These are phyloP conservation scores for Avena eriantha DNA, from an alignment of 176 grass and related monocot genomes.

Conservation along the genomic window DNA sequence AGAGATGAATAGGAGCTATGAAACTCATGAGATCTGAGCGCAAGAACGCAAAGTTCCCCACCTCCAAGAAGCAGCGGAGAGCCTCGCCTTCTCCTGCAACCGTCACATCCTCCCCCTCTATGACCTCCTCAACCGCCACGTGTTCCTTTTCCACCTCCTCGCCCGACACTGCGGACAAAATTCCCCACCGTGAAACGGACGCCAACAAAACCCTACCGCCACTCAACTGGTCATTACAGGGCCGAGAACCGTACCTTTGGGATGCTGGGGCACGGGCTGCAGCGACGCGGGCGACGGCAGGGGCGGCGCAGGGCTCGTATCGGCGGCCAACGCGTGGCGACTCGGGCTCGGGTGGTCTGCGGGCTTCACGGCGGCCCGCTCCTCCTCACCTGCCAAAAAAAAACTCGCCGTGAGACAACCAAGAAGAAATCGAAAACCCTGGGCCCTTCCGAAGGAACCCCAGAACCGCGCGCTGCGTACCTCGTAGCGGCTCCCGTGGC, in stretches of 20 bases:
- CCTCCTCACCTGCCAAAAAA: constrained; percentile 29
- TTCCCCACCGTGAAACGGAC: constrained; percentile 28
- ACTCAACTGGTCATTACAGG: background rate
- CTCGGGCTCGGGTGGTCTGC: constrained; percentile 19
- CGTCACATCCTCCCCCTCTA: background rate
- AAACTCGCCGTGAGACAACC: background rate
- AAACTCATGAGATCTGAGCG: constrained; percentile 4
- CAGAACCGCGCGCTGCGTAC: constrained; percentile 34
- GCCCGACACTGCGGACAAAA: constrained; percentile 27
- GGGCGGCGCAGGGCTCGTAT: background rate
- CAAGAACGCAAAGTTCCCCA: background rate
- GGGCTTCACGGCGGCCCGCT: background rate
- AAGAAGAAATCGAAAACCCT: background rate
- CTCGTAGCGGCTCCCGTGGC: constrained; percentile 4
- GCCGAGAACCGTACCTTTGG: constrained; percentile 31
- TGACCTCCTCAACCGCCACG: background rate
- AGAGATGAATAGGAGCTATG: background rate
- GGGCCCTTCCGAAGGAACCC: background rate
- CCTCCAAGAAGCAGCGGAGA: constrained; percentile 46
- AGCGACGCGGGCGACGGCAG: background rate
- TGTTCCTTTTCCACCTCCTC: background rate
- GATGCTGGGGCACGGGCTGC: background rate
- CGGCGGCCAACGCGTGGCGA: background rate
- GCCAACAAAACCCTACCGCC: background rate
- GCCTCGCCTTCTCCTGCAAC: background rate